These are phyloP conservation scores for Eucalyptus tenuipes DNA, from an alignment of 345 rosid species.

Conservation along the genomic window DNA sequence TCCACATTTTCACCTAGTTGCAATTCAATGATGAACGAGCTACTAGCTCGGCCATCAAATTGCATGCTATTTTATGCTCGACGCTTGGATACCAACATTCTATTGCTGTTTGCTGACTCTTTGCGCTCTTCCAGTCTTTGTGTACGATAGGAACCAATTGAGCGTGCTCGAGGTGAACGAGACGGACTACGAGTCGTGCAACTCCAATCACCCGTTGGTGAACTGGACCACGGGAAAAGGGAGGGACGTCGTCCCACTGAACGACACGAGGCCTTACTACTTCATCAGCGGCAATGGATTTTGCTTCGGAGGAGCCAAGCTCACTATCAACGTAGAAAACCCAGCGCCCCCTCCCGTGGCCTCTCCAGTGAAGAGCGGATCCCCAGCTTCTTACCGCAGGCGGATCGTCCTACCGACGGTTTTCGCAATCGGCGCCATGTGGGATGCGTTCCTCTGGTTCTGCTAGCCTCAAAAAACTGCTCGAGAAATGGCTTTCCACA, in stretches of 20 bases:
- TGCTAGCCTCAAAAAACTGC: slow-evolving; percentile 3
- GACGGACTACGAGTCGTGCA: slow-evolving; percentile 62
- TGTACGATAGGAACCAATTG: slow-evolving; percentile 79
- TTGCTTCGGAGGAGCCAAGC: slow-evolving; percentile 76
- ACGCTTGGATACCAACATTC: neutral
- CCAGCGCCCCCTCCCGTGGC: slow-evolving; percentile 57
- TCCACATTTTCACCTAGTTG: neutral
- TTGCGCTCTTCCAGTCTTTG: slow-evolving; percentile 38
- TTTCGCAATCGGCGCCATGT: slow-evolving; percentile 30
- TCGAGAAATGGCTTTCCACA: neutral
- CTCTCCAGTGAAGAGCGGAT: slow-evolving; percentile 21
- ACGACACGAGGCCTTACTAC: slow-evolving; percentile 60
- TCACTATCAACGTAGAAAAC: slow-evolving; percentile 49
- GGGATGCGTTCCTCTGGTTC: slow-evolving; percentile 32
- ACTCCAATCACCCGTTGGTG: slow-evolving; percentile 45
- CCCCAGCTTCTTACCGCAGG: slow-evolving; percentile 13
- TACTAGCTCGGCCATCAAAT: neutral
- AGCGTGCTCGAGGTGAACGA: slow-evolving; percentile 84
- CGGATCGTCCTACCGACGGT: slow-evolving; percentile 25
- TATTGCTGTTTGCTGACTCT: neutral
- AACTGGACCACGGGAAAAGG: slow-evolving; percentile 89
- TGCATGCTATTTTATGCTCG: neutral
- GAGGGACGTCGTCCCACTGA: slow-evolving; percentile 82
- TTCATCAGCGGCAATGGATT: slow-evolving; percentile 78
- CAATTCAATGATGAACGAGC: neutral